Evolutionary conservation across 1,284 basidiomycete genomes (phyloP), one percentile per base, ranked within the genome.

Genomic region (Ustilago sp.): DNA sequence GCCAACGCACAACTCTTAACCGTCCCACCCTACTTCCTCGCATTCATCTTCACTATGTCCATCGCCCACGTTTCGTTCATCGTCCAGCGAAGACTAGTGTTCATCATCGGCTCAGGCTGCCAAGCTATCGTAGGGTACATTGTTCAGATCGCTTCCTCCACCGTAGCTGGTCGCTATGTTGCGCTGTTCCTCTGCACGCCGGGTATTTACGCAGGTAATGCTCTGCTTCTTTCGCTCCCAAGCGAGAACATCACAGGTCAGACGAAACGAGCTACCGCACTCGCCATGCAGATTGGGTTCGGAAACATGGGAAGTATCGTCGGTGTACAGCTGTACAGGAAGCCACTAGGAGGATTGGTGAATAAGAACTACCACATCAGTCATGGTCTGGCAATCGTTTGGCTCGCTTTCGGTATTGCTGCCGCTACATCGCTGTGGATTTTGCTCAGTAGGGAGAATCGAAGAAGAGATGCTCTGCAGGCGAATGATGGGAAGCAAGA

Each of bases 191-290:
- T 92, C 47, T 88, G 89, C 19, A 89, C 90, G 32, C 88, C 89
- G 0, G 91, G 91, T 1, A 87, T 91, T 9, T 92, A 91, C 82
- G 89, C 89, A 0, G 90, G 89, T 23, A 91, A 90, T 79, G 88
- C 90, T 9, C 82, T 91, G 31, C 64, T 77, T 0, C 61, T 77
- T 12, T 72, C 79, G 64, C 91, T 91, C 89, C 90, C 91, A 0
- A 88, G 89, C n/a, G 90, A 92, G 85, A 92, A 92, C 74, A 89
- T 92, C n/a, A 90, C 89, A 8, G 90, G 89, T 3, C 91, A 92
- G 79, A 92, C 91, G 1, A 91, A 92, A 81, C 89, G 91, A 6
- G 91, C 91, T 1, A 88, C 90, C 0, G 90, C 89, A 0, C 88
- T 90, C 3, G 91, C 90, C 1, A 89, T 91, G 88, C 90, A 91